Evolutionary conservation across 345 rosid species (phyloP).

Genomic region (Brassica nigra): DNA sequence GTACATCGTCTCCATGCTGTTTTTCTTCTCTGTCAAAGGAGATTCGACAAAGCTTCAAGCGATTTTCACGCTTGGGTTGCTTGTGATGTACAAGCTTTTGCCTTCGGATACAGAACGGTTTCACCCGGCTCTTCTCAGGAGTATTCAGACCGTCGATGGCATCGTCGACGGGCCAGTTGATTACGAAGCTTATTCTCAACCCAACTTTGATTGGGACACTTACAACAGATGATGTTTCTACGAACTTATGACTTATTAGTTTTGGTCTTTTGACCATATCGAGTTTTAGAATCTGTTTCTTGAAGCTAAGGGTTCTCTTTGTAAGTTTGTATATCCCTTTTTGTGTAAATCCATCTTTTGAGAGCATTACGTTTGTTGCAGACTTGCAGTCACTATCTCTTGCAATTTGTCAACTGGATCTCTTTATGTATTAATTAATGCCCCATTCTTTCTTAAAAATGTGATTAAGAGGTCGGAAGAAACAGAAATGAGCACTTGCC

Average conservation of each 20-base stretch:
- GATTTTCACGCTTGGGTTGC: slow-evolving; percentile 81
- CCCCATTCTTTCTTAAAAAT: not conserved
- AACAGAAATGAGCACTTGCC: slow-evolving; percentile 49
- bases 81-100: slow-evolving; percentile 80
- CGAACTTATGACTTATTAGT: slow-evolving; percentile 18
- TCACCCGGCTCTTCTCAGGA: slow-evolving; percentile 73
- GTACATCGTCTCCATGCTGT: slow-evolving; percentile 80
- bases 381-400: not conserved
- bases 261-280: slow-evolving; percentile 25
- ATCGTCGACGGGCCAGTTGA: slow-evolving; percentile 79
- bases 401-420: not conserved
- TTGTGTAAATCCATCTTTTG: slow-evolving; percentile 29
- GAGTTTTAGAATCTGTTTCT: slow-evolving; percentile 4
- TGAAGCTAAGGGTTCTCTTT: not conserved
- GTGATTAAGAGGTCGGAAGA: not conserved
- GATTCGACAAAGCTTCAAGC: slow-evolving; percentile 97
- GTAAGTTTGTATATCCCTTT: slow-evolving; percentile 25
- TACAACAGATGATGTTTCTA: slow-evolving; percentile 37
- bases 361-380: slow-evolving; percentile 4
- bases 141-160: slow-evolving; percentile 72
- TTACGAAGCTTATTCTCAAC: slow-evolving; percentile 85
- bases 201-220: slow-evolving; percentile 94
- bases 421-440: not conserved
- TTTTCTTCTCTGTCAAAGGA: slow-evolving; percentile 89
- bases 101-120: slow-evolving; percentile 70